A percentile compares a stretch with the other conserved stretches of the same genome.
phyloP scores from a whole-genome alignment of 2,329 filamentous ascomycete genomes.

The Pseudogymnoascus sp. region DNA sequence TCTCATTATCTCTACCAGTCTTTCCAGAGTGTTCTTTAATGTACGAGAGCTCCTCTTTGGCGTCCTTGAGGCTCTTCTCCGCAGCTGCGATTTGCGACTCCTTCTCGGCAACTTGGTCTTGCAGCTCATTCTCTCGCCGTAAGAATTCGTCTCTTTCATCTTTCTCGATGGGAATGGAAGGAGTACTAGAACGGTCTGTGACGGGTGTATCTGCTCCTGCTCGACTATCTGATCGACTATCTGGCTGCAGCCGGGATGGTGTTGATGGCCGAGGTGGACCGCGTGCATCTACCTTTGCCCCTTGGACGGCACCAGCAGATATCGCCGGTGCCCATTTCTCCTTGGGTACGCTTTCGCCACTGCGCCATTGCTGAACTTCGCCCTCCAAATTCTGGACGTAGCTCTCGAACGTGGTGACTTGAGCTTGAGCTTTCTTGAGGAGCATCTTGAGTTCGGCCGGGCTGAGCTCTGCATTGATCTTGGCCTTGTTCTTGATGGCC shows the following conservation, averaged over 20 bases:
- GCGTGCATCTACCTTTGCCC: conserved; percentile 41
- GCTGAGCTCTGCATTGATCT: conserved; percentile 97
- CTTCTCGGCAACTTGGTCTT: conserved; percentile 91
- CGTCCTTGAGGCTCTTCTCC: conserved; percentile 73
- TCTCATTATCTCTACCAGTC: conserved; percentile 84
- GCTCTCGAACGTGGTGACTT: conserved; percentile 79
- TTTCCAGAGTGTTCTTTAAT: conserved; percentile 81
- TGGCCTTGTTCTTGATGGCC: conserved; percentile 99
- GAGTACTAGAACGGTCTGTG: conserved; percentile 79
- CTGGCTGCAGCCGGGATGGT: conserved; percentile 47
- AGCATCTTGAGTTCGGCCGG: conserved; percentile 89
- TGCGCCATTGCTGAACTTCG: conserved; percentile 81
- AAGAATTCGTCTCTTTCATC: conserved; percentile 96
- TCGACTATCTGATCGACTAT: conserved; percentile 38
- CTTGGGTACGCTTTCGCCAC: conserved; percentile 79
- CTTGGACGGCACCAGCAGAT: conserved; percentile 43
- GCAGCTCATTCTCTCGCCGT: conserved; percentile 88
- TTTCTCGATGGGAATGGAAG: conserved; percentile 82
- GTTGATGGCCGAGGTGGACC: conserved; percentile 46
- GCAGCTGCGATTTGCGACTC: conserved; percentile 72
- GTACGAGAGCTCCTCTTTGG: conserved; percentile 75
- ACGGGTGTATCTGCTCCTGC: conserved; percentile 53
- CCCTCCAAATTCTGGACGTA: conserved; percentile 79
- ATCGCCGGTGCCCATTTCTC: conserved; percentile 75
- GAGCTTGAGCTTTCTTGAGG: conserved; percentile 84